These are phyloP conservation scores for Xylariaceae sp. DNA, from an alignment of 2,329 filamentous ascomycete genomes.

Conservation along the genomic window DNA sequence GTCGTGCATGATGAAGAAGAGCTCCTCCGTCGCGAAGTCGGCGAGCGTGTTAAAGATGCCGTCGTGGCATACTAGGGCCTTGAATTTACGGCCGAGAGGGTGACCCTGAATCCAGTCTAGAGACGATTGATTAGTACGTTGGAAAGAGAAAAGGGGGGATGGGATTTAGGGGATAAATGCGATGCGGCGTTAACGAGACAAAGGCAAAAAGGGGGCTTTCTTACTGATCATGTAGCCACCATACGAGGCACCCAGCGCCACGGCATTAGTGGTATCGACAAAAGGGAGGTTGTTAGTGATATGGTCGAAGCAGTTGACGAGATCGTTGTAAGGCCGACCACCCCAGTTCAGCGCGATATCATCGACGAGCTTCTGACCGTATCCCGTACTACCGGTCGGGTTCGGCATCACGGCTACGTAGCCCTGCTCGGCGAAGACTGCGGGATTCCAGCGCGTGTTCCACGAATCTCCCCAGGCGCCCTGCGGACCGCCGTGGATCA, in stretches of 20 bases:
- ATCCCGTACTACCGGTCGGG: slow-evolving; percentile 77
- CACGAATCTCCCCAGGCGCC: slow-evolving; percentile 70
- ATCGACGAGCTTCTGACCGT: slow-evolving; percentile 71
- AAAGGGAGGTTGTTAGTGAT: slow-evolving; percentile 60
- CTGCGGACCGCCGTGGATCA: slow-evolving; percentile 81
- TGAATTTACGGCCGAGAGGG: slow-evolving; percentile 74
- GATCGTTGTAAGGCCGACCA: slow-evolving; percentile 74
- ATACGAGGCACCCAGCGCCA: slow-evolving; percentile 70
- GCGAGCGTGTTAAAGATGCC: slow-evolving; percentile 71
- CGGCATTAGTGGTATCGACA: slow-evolving; percentile 63
- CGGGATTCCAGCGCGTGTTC: slow-evolving; percentile 74
- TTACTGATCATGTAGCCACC: slow-evolving; percentile 70
- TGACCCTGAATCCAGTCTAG: slow-evolving; percentile 86
- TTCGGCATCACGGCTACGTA: slow-evolving; percentile 80
- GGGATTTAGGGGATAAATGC: background rate
- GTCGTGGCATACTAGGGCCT: slow-evolving; percentile 82
- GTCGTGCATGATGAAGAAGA: slow-evolving; percentile 67
- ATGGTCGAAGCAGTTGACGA: slow-evolving; percentile 73
- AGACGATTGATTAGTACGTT: slow-evolving; percentile 6
- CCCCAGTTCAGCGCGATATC: slow-evolving; percentile 80
- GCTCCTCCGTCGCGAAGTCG: slow-evolving; percentile 60
- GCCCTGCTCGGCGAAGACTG: slow-evolving; percentile 80
- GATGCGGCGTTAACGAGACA: slow-evolving; percentile 13
- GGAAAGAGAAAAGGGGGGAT: background rate
- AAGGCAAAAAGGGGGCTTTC: slow-evolving; percentile 19